A percentile compares a stretch with the other conserved stretches of the same genome.
phyloP scores from a whole-genome alignment of 2,329 filamentous ascomycete genomes.

The Zopfia rhizophila region DNA sequence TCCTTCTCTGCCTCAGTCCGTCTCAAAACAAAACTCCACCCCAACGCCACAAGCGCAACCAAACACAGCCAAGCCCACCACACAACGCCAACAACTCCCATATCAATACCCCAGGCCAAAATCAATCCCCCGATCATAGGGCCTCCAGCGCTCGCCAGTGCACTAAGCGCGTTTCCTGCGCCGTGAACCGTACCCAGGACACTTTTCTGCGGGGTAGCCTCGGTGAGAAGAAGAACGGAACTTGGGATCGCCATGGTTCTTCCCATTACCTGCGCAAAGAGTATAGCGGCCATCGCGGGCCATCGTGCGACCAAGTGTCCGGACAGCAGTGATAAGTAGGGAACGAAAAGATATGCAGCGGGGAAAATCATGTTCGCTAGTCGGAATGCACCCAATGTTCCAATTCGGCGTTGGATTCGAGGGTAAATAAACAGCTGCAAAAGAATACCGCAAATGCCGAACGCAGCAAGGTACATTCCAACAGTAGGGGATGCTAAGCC shows the following conservation, averaged over 20 bases:
- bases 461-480: conserved; percentile 56
- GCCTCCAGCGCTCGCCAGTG: conserved; percentile 66
- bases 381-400: conserved; percentile 52
- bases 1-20: conserved; percentile 66
- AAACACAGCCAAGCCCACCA: conserved; percentile 65
- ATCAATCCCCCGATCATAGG: conserved; percentile 67
- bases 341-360: conserved; percentile 53
- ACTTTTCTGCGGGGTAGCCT: conserved; percentile 63
- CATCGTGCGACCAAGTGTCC: conserved; percentile 47
- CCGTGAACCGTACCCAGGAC: conserved; percentile 67
- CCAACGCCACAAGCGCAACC: conserved; percentile 59
- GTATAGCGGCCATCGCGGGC: conserved; percentile 50
- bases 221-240: conserved; percentile 69
- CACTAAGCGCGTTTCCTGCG: conserved; percentile 66
- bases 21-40: conserved; percentile 66
- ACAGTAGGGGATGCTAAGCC: conserved; percentile 56
- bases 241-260: conserved; percentile 65
- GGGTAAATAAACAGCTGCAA: conserved; percentile 59
- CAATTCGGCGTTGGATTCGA: conserved; percentile 48
- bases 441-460: conserved; percentile 56
- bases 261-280: conserved; percentile 54
- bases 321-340: conserved; percentile 53
- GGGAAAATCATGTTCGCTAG: conserved; percentile 55
- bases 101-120: conserved; percentile 67
- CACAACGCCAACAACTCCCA: conserved; percentile 65